Conservation (phyloP, 257 asterid species). For the Lycium barbarum region DNA sequence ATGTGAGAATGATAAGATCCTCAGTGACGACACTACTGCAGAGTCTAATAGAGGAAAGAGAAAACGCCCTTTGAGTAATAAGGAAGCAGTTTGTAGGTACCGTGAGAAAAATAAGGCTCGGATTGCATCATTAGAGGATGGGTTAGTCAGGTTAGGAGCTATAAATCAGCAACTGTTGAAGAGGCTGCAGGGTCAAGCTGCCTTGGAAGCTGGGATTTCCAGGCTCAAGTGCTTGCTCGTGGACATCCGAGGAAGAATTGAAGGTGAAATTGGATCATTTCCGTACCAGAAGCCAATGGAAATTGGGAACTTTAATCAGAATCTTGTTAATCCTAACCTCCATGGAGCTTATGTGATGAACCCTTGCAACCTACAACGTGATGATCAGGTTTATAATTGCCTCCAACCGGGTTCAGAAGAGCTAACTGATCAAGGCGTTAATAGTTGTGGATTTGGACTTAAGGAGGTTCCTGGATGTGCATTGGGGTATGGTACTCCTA, state of each 20-base stretch:
- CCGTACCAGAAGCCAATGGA: too few species aligned
- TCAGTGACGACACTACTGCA: conserved; percentile 21
- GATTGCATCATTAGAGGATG: conserved; percentile 62
- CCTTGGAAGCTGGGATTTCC: conserved; percentile 54
- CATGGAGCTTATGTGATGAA: too few species aligned
- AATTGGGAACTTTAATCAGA: too few species aligned
- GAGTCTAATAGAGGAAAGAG: conserved; percentile 12
- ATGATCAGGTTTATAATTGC: conserved; percentile 26
- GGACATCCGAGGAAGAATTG: conserved; percentile 56
- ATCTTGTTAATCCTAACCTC: too few species aligned
- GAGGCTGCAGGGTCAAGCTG: conserved; percentile 53
- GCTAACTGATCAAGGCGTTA: not conserved
- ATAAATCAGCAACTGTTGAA: conserved; percentile 55
- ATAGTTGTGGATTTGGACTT: conserved; percentile 13
- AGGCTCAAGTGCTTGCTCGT: conserved; percentile 60
- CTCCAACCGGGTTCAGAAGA: not conserved
- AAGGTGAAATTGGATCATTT: conserved; percentile 41
- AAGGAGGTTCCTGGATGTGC: not conserved
- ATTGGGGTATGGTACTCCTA: conserved; percentile 7
- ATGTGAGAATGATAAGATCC: conserved; percentile 7
- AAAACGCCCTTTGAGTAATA: conserved; percentile 51
- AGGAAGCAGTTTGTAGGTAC: conserved; percentile 74
- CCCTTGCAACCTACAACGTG: conserved; percentile 14
- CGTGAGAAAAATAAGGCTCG: conserved; percentile 79
- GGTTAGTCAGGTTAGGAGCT: conserved; percentile 54